These are phyloP conservation scores for Tolypocladium tundrense DNA, from an alignment of 2,329 filamentous ascomycete species.

Conservation along the genomic window DNA sequence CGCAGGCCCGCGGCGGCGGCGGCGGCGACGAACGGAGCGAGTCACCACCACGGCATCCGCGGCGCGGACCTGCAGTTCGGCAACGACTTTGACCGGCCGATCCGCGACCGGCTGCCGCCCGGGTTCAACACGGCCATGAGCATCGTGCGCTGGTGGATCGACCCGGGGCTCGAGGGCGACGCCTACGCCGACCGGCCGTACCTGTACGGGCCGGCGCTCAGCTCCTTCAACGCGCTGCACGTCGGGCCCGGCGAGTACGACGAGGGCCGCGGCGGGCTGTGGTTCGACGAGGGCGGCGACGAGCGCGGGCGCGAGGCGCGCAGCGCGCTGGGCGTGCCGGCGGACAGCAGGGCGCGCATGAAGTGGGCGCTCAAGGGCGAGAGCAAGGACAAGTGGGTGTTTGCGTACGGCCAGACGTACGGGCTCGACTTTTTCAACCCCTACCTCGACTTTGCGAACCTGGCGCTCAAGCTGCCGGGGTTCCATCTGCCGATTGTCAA, in stretches of 20 bases:
- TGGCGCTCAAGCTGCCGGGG: constrained; percentile 61
- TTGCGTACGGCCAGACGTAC: constrained; percentile 42
- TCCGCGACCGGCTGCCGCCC: constrained; percentile 74
- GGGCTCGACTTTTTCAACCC: constrained; percentile 73
- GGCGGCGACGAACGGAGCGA: no score
- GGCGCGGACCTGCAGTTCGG: constrained; percentile 77
- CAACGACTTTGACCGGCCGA: constrained; percentile 89
- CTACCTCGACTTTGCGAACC: constrained; percentile 74
- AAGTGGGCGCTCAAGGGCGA: constrained; percentile 44
- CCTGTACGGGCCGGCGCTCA: constrained; percentile 73
- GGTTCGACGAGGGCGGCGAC: constrained; percentile 58
- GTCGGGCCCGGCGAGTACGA: constrained; percentile 47
- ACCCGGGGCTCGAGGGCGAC: constrained; percentile 84
- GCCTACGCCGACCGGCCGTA: constrained; percentile 79
- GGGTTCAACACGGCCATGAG: constrained; percentile 78
- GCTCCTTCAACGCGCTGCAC: constrained; percentile 67
- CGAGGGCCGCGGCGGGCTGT: constrained; percentile 37
- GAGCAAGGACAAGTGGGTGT: constrained; percentile 42
- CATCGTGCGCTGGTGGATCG: constrained; percentile 82
- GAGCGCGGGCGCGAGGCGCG: constrained; percentile 40
- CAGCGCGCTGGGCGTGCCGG: constrained; percentile 38
- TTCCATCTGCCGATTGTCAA: constrained; percentile 64
- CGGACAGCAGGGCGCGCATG: constrained; percentile 40
- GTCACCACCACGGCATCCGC: constrained; percentile 36
- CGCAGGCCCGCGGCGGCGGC: constrained; percentile 29